Evolutionary conservation across 2,329 filamentous ascomycete genomes (phyloP).

Genomic region (Penicillium verrucosum): DNA sequence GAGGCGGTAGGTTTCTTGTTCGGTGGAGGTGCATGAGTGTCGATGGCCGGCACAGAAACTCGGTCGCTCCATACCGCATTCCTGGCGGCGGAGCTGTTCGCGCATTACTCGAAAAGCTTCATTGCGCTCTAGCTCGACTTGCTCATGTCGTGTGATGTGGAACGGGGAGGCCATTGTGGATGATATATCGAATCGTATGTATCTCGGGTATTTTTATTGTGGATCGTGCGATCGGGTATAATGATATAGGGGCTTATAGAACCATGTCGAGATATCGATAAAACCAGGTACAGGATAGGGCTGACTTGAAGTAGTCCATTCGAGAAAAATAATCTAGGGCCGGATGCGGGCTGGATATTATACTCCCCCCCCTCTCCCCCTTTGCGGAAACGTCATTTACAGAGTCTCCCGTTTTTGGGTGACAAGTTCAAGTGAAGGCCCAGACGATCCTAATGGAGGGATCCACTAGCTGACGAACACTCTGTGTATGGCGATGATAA

Average conservation of each 20-base stretch:
- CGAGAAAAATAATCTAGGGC: not conserved
- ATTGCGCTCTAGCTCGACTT: slow-evolving; percentile 33
- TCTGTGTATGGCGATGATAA: not conserved
- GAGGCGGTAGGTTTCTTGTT: slow-evolving; percentile 43
- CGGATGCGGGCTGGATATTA: slow-evolving; percentile 22
- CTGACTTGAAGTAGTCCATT: slow-evolving; percentile 7
- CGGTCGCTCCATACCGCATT: slow-evolving; percentile 34
- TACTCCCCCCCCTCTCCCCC: slow-evolving; percentile 12
- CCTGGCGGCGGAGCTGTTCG: slow-evolving; percentile 35
- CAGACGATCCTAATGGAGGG: slow-evolving; percentile 23
- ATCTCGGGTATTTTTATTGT: not conserved
- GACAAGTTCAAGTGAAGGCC: slow-evolving; percentile 12
- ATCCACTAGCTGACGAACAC: slow-evolving; percentile 27
- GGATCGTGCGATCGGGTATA: not conserved
- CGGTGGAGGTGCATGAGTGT: slow-evolving; percentile 29
- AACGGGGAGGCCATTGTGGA: slow-evolving; percentile 30
- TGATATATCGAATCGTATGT: not conserved
- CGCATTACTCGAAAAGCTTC: slow-evolving; percentile 35
- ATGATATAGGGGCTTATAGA: slow-evolving; percentile 7
- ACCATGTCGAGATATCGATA: slow-evolving; percentile 11
- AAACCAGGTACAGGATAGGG: not conserved
- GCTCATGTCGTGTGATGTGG: slow-evolving; percentile 32
- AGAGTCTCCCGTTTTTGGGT: slow-evolving; percentile 10
- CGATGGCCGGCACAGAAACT: slow-evolving; percentile 40
- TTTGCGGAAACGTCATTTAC: slow-evolving; percentile 27